phyloP scores from a whole-genome alignment of 1,284 basidiomycete genomes.

The Sporisorium scitamineum region DNA sequence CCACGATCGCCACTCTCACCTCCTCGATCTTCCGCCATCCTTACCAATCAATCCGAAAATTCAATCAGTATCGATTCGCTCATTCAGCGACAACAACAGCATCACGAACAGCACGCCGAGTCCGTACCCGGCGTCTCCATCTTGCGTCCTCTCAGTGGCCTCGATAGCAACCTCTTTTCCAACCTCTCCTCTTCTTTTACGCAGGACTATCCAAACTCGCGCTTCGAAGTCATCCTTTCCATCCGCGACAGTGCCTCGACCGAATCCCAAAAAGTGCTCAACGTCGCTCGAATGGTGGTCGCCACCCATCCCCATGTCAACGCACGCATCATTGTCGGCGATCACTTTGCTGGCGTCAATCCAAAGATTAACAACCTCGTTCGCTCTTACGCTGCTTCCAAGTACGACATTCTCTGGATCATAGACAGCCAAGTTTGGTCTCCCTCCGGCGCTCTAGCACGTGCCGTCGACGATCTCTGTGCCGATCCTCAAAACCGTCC shows the following conservation, averaged over 20 bases:
- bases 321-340: constrained; percentile 65
- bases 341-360: constrained; percentile 81
- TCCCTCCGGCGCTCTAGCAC: constrained; percentile 82
- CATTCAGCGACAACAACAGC: constrained; percentile 75
- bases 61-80: constrained; percentile 70
- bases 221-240: constrained; percentile 64
- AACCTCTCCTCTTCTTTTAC: constrained; percentile 66
- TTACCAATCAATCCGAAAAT: constrained; percentile 75
- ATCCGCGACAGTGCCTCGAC: constrained; percentile 43
- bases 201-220: constrained; percentile 60
- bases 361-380: constrained; percentile 98
- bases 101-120: constrained; percentile 76
- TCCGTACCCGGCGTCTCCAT: constrained; percentile 61
- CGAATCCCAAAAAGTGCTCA: constrained; percentile 61
- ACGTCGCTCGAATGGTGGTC: constrained; percentile 57
- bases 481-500: constrained; percentile 74
- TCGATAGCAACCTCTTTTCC: constrained; percentile 64
- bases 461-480: constrained; percentile 86
- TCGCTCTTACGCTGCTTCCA: constrained; percentile 80
- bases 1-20: constrained; percentile 42
- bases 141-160: constrained; percentile 64
- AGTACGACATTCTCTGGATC: constrained; percentile 93
- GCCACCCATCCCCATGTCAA: constrained; percentile 58
- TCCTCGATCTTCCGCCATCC: constrained; percentile 32
- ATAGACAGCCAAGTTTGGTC: constrained; percentile 92